Evolutionary conservation across 2,329 filamentous ascomycete genomes (phyloP).

Genomic region (Apiospora rasikravindrae): DNA sequence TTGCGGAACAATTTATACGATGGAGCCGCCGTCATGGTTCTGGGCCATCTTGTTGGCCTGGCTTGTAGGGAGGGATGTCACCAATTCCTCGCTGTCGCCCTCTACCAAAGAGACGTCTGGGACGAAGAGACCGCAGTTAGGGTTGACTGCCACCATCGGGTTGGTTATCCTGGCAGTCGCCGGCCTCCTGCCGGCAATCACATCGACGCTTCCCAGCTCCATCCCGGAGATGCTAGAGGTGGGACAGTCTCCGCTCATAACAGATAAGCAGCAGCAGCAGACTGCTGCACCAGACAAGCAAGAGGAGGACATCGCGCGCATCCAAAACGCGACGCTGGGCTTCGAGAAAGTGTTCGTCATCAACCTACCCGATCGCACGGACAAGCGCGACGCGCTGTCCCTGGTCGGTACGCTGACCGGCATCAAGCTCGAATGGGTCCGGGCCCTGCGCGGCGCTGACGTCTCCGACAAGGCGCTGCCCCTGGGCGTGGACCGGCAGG

Average conservation of each 20-base stretch:
- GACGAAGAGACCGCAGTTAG: background rate
- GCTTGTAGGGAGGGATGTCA: background rate
- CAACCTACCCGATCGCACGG: slow-evolving; percentile 50
- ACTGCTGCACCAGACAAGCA: no score
- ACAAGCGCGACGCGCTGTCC: slow-evolving; percentile 54
- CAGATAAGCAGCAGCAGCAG: background rate
- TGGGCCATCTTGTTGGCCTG: background rate
- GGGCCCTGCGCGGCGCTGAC: slow-evolving; percentile 46
- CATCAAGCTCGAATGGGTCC: slow-evolving; percentile 49
- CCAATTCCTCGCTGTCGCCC: background rate
- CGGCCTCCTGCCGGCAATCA: background rate
- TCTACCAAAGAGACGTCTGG: background rate
- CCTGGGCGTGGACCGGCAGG: slow-evolving; percentile 35
- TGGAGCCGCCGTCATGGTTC: background rate
- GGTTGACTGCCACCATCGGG: background rate
- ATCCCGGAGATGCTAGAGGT: background rate
- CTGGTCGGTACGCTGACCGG: slow-evolving; percentile 48
- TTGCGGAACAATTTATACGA: background rate
- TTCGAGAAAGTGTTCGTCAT: slow-evolving; percentile 46
- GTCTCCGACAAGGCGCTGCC: slow-evolving; percentile 50
- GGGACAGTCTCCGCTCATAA: background rate
- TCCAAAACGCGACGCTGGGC: slow-evolving; percentile 34
- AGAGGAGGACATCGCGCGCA: slow-evolving; percentile 28
- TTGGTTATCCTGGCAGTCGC: background rate
- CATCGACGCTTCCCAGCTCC: background rate